Evolutionary conservation across 108 stramenopile species (phyloP).

Genomic region (Schizochytrium sp.): DNA sequence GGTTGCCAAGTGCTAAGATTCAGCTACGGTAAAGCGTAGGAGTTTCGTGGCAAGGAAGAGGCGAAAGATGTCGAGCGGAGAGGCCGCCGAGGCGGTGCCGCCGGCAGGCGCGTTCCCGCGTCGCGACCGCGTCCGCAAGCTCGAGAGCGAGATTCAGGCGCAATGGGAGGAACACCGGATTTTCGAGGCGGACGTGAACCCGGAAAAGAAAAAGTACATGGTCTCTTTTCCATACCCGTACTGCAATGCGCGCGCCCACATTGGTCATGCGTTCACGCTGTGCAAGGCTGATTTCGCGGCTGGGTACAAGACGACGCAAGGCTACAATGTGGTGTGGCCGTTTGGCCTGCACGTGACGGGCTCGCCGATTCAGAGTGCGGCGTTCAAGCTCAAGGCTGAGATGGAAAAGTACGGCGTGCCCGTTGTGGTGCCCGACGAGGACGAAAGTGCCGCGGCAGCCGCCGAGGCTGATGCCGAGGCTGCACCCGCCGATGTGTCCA

Average conservation of each 20-base stretch:
- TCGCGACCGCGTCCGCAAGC: conserved; percentile 34
- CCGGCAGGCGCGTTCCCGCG: conserved; percentile 21
- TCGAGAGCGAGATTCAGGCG: conserved; percentile 36
- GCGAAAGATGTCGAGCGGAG: too few relatives aligned
- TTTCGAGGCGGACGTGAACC: neutral
- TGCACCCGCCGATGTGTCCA: conserved; percentile 45
- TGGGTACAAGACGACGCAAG: conserved; percentile 80
- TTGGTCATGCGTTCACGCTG: conserved; percentile 93
- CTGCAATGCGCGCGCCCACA: conserved; percentile 92
- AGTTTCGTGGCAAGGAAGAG: too few relatives aligned
- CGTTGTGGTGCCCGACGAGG: conserved; percentile 77
- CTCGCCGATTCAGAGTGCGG: conserved; percentile 98
- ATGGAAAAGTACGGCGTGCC: conserved; percentile 73
- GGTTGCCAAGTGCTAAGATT: too few relatives aligned
- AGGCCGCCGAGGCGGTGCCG: too few relatives aligned
- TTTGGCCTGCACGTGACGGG: conserved; percentile 99
- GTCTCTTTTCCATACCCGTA: conserved; percentile 97
- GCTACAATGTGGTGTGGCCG: conserved; percentile 88
- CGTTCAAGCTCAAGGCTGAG: conserved; percentile 91
- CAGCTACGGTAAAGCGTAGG: too few relatives aligned
- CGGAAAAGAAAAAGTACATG: conserved; percentile 68
- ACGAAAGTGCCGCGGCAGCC: conserved; percentile 68
- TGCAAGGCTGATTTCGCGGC: conserved; percentile 92
- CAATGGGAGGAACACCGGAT: conserved; percentile 34
- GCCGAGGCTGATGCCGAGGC: conserved; percentile 49